Evolutionary conservation across 176 grass and related monocot genomes (phyloP).

Genomic region (Tillandsia leiboldiana): DNA sequence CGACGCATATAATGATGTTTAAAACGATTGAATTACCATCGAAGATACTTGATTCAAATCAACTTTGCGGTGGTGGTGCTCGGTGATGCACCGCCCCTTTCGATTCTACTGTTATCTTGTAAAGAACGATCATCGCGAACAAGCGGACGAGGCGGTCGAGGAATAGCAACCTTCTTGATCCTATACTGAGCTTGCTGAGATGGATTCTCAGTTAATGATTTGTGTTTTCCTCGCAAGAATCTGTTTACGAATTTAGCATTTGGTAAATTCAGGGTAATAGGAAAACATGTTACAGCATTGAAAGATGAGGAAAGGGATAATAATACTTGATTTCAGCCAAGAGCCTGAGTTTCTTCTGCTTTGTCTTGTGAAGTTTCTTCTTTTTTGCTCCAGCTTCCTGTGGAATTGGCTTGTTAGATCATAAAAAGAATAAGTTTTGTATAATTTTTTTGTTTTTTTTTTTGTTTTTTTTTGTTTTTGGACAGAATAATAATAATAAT

Average conservation of each 20-base stretch:
- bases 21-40: conserved; percentile 27
- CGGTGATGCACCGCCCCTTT: conserved; percentile 26
- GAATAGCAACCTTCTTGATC: conserved; percentile 32
- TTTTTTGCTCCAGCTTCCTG: conserved; percentile 28
- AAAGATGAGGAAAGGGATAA: background rate
- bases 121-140: conserved; percentile 12
- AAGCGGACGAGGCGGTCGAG: background rate
- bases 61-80: conserved; percentile 26
- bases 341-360: conserved; percentile 25
- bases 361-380: conserved; percentile 16
- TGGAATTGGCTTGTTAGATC: background rate
- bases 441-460: background rate
- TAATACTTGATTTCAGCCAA: conserved; percentile 32
- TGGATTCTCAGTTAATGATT: conserved; percentile 21
- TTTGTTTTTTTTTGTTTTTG: background rate
- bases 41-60: conserved; percentile 47
- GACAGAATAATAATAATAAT: background rate
- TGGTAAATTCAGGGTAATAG: background rate
- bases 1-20: too few relatives aligned
- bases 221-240: conserved; percentile 52
- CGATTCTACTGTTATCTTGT: background rate
- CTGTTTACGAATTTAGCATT: conserved; percentile 17
- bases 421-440: background rate
- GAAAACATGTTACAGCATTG: background rate
- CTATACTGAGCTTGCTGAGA: conserved; percentile 18